phyloP scores from a whole-genome alignment of 441 rosid species.

The Populus hybrid region DNA sequence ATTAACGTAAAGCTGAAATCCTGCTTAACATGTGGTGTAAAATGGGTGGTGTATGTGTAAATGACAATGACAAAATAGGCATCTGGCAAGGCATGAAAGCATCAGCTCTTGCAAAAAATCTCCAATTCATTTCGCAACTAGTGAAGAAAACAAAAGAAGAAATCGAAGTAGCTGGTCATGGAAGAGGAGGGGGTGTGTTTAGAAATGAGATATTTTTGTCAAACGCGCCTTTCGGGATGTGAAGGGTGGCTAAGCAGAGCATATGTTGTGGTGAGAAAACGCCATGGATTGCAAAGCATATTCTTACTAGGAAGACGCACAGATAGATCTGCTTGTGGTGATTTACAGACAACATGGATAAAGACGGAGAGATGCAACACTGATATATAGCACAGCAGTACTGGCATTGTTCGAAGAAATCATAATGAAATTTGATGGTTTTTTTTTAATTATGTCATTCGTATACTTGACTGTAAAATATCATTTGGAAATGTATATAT shows the following conservation, averaged over 20 bases:
- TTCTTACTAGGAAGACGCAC: too few species aligned
- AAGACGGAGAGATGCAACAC: not conserved
- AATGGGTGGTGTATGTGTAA: not conserved
- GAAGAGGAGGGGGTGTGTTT: not conserved
- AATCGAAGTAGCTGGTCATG: too few species aligned
- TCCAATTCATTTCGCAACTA: not conserved
- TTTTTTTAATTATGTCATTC: not conserved
- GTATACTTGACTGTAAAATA: not conserved
- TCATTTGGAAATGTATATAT: too few species aligned
- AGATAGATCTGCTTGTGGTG: too few species aligned
- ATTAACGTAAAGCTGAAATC: conserved; percentile 1
- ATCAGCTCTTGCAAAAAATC: not conserved
- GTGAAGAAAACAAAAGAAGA: conserved; percentile 3
- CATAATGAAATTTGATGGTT: not conserved
- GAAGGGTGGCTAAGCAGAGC: too few species aligned
- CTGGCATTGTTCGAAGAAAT: too few species aligned
- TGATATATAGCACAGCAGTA: too few species aligned
- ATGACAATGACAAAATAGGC: conserved; percentile 7
- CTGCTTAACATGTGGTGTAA: conserved; percentile 10
- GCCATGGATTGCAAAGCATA: not conserved
- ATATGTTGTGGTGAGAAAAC: not conserved
- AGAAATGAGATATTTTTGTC: not conserved
- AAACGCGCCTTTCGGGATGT: not conserved
- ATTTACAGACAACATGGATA: not conserved
- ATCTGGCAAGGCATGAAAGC: not conserved